A percentile compares a stretch with the other conserved stretches of the same genome.
Conservation (phyloP, 192 early-diverging fungal species). For the Rhizophagus sp. region DNA sequence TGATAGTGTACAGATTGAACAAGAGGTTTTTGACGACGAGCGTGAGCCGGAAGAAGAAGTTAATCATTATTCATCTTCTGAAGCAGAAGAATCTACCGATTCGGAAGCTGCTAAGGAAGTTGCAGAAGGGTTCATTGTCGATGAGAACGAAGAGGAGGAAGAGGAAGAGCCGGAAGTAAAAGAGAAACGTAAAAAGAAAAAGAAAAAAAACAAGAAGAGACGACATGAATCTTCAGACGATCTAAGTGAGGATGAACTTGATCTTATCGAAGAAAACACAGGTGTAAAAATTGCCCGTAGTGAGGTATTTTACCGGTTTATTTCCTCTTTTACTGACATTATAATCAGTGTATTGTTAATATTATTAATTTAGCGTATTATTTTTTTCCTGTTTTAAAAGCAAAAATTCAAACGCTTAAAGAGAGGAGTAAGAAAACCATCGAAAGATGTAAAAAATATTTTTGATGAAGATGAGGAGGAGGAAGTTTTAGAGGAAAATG, state of each 20-base stretch:
- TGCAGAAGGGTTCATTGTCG: conserved; percentile 72
- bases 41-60: conserved; percentile 46
- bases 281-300: conserved; percentile 57
- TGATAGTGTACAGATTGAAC: not conserved
- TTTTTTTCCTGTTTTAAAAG: not conserved
- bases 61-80: conserved; percentile 11
- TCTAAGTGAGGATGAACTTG: conserved; percentile 91
- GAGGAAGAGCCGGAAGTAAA: conserved; percentile 50
- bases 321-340: not conserved
- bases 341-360: not conserved
- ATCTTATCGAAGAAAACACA: conserved; percentile 86
- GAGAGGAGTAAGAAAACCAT: conserved; percentile 53
- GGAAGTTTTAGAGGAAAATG: conserved; percentile 15
- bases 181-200: conserved; percentile 39
- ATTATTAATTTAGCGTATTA: not conserved
- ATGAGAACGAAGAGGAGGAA: conserved; percentile 70
- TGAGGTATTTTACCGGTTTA: conserved; percentile 37
- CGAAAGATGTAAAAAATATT: conserved; percentile 2
- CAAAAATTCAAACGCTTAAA: conserved; percentile 66
- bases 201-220: conserved; percentile 55
- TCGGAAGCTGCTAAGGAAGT: conserved; percentile 34
- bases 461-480: conserved; percentile 20
- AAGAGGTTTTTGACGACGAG: conserved; percentile 33
- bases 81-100: conserved; percentile 28
- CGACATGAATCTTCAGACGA: conserved; percentile 49